These are phyloP conservation scores for Monilinia polystroma DNA, from an alignment of 2,329 filamentous ascomycete species.

Conservation along the genomic window DNA sequence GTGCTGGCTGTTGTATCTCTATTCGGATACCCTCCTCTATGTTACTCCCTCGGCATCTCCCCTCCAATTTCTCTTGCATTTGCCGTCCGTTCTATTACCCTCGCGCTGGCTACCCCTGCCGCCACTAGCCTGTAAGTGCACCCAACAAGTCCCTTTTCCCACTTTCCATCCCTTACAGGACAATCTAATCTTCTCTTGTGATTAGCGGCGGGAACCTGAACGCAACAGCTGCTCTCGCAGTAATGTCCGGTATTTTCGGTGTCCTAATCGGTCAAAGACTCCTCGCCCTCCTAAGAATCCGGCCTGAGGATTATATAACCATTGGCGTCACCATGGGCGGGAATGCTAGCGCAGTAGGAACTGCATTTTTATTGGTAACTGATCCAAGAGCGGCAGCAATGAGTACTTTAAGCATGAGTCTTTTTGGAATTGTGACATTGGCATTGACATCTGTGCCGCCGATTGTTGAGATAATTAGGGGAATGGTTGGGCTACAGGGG, in stretches of 20 bases:
- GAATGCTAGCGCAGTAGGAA: constrained; percentile 60
- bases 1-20: constrained; percentile 53
- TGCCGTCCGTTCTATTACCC: constrained; percentile 55
- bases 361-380: constrained; percentile 54
- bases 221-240: constrained; percentile 56
- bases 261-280: constrained; percentile 54
- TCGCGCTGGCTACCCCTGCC: constrained; percentile 59
- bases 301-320: constrained; percentile 62
- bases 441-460: constrained; percentile 57
- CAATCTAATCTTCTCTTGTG: background rate
- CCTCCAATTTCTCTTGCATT: constrained; percentile 54
- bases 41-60: constrained; percentile 54
- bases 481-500: constrained; percentile 47
- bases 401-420: constrained; percentile 58
- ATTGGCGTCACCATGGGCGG: constrained; percentile 61
- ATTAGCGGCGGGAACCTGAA: constrained; percentile 37
- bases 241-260: constrained; percentile 59
- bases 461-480: constrained; percentile 49
- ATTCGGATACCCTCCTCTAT: constrained; percentile 57
- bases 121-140: constrained; percentile 54
- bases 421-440: constrained; percentile 60
- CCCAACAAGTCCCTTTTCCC: constrained; percentile 33
- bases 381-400: constrained; percentile 60
- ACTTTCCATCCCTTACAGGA: background rate
- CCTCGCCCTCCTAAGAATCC: constrained; percentile 51